phyloP scores from a whole-genome alignment of 805 yeast species.

The Komagataella mondaviorum region DNA sequence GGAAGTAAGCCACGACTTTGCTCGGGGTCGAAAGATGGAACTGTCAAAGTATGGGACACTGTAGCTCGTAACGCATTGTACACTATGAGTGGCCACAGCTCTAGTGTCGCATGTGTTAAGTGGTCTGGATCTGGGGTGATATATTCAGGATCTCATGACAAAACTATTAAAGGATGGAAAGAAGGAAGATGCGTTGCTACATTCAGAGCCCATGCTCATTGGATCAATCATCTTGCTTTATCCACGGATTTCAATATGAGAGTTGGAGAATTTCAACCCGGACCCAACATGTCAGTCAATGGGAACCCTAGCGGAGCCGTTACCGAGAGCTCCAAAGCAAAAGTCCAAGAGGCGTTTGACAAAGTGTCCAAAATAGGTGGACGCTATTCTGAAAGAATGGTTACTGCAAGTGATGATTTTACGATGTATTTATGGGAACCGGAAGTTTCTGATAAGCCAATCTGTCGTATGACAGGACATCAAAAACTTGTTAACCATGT shows the following conservation, averaged over 20 bases:
- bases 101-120: conserved; percentile 87
- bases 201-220: conserved; percentile 85
- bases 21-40: conserved; percentile 85
- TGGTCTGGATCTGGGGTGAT: conserved; percentile 89
- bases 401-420: conserved; percentile 93
- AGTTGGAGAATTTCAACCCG: conserved; percentile 53
- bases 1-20: conserved; percentile 63
- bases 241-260: conserved; percentile 84
- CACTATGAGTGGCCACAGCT: conserved; percentile 78
- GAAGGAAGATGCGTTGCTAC: conserved; percentile 71
- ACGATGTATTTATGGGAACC: conserved; percentile 99
- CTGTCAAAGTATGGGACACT: conserved; percentile 83
- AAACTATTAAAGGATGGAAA: conserved; percentile 82
- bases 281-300: background rate
- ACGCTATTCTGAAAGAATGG: conserved; percentile 55
- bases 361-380: conserved; percentile 52
- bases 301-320: conserved; percentile 46
- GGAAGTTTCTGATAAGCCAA: conserved; percentile 60
- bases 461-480: conserved; percentile 94
- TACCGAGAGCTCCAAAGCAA: conserved; percentile 27
- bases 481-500: conserved; percentile 95
- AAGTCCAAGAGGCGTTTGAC: conserved; percentile 49
- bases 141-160: conserved; percentile 89
- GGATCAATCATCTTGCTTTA: conserved; percentile 91
- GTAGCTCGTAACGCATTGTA: conserved; percentile 47